Evolutionary conservation across 2,329 filamentous ascomycete genomes (phyloP).

Genomic region (Aureobasidium sp.): DNA sequence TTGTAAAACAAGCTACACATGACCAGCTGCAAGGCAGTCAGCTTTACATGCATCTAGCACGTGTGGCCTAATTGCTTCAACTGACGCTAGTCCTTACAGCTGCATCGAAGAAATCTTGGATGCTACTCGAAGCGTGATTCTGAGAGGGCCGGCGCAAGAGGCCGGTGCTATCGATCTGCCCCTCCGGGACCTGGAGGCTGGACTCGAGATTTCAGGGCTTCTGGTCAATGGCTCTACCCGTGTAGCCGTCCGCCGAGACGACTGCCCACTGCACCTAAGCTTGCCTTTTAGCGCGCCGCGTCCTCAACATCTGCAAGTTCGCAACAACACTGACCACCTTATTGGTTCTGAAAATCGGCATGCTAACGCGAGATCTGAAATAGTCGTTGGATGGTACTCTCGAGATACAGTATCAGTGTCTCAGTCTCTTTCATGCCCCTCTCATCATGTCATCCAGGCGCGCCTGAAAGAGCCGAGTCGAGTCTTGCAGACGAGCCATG

Average conservation of each 20-base stretch:
- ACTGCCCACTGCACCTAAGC: not conserved
- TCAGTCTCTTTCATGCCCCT: constrained; percentile 3
- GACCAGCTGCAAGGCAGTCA: constrained; percentile 6
- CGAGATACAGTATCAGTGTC: constrained; percentile 1
- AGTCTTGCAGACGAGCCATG: not conserved
- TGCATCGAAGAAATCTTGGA: constrained; percentile 1
- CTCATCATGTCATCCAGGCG: not conserved
- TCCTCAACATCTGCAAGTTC: not conserved
- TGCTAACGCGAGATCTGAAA: constrained; percentile 2
- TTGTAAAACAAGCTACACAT: constrained; percentile 1
- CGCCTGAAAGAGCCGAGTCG: not conserved
- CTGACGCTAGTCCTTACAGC: constrained; percentile 1
- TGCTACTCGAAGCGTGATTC: not conserved
- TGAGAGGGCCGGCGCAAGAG: not conserved
- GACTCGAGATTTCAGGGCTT: not conserved
- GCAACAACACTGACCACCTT: not conserved
- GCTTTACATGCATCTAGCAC: constrained; percentile 8
- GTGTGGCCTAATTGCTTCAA: not conserved
- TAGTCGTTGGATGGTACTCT: not conserved
- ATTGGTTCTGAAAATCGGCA: not conserved
- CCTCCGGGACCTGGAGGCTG: not conserved
- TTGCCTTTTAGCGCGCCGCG: not conserved
- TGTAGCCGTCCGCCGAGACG: constrained; percentile 9
- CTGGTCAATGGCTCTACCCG: constrained; percentile 1
- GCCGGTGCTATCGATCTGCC: not conserved